phyloP scores from a whole-genome alignment of 2,329 filamentous ascomycete genomes.

The Pleochaeta shiraiana region DNA sequence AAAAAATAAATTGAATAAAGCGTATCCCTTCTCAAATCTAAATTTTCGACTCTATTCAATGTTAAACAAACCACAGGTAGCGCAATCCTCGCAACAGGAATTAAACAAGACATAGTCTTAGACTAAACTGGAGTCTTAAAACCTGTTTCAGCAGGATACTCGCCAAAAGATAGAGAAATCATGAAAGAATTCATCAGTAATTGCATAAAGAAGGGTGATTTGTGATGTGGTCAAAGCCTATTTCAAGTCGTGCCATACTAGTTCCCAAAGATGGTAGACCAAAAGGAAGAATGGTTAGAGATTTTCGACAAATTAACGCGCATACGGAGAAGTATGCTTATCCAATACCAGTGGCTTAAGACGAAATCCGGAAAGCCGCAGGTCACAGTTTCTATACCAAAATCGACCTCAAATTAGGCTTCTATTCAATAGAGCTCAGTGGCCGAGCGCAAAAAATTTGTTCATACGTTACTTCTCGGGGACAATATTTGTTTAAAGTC shows the following conservation, averaged over 20 bases:
- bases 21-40: conserved; percentile 2
- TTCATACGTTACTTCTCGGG: not conserved
- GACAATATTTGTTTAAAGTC: not conserved
- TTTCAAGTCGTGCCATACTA: not conserved
- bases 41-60: not conserved
- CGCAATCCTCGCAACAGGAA: not conserved
- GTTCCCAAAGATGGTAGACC: conserved; percentile 1
- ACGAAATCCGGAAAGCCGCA: not conserved
- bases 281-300: conserved; percentile 3
- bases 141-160: not conserved
- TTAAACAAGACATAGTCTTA: not conserved
- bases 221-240: not conserved
- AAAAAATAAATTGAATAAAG: not conserved
- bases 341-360: not conserved
- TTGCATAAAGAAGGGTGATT: not conserved
- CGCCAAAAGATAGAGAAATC: not conserved
- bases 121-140: not conserved
- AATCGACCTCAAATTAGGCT: conserved; percentile 3
- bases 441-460: not conserved
- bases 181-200: not conserved
- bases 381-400: not conserved
- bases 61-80: not conserved
- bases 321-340: conserved; percentile 1
- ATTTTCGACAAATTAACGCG: conserved; percentile 1
- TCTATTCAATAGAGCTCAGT: conserved; percentile 4